A percentile compares a stretch with the other conserved stretches of the same genome.
These are phyloP conservation scores for Candida rishiriensis DNA, from an alignment of 805 yeast genomes.

Conservation along the genomic window DNA sequence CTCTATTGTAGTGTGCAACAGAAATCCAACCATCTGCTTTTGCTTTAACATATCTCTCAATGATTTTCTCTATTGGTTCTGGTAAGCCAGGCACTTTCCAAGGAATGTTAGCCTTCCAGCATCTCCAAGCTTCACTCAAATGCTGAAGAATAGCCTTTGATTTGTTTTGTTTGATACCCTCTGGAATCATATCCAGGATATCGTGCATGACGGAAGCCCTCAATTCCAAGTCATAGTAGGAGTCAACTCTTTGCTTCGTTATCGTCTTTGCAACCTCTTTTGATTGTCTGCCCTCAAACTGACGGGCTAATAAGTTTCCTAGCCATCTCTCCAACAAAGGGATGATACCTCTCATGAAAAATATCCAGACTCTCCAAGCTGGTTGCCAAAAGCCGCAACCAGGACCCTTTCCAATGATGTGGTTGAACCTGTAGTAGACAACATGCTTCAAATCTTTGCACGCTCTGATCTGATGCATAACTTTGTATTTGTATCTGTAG, in stretches of 20 bases:
- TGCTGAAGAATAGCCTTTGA: constrained; percentile 88
- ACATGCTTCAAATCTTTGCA: constrained; percentile 95
- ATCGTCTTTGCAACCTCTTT: constrained; percentile 91
- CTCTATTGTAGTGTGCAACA: constrained; percentile 89
- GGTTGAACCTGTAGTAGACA: constrained; percentile 79
- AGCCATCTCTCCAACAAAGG: constrained; percentile 94
- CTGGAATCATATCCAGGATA: constrained; percentile 95
- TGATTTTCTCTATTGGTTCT: constrained; percentile 78
- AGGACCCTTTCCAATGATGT: constrained; percentile 91
- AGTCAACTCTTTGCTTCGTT: constrained; percentile 93
- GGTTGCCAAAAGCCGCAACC: constrained; percentile 99
- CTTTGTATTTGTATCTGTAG: constrained; percentile 93
- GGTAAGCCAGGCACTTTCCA: constrained; percentile 98
- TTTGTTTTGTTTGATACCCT: constrained; percentile 81
- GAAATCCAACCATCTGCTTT: constrained; percentile 97
- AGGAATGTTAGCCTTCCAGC: constrained; percentile 98
- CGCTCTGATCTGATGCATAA: constrained; percentile 96
- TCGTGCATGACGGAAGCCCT: constrained; percentile 95
- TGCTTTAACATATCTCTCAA: constrained; percentile 85
- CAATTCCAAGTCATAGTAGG: constrained; percentile 88
- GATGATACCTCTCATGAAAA: constrained; percentile 83
- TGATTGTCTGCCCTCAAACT: constrained; percentile 91
- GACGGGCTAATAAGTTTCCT: constrained; percentile 85
- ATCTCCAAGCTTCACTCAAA: constrained; percentile 97
- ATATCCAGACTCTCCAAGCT: constrained; percentile 96